Evolutionary conservation across 164 flowering plant species (phyloP).

Genomic region (Taxillus chinensis): DNA sequence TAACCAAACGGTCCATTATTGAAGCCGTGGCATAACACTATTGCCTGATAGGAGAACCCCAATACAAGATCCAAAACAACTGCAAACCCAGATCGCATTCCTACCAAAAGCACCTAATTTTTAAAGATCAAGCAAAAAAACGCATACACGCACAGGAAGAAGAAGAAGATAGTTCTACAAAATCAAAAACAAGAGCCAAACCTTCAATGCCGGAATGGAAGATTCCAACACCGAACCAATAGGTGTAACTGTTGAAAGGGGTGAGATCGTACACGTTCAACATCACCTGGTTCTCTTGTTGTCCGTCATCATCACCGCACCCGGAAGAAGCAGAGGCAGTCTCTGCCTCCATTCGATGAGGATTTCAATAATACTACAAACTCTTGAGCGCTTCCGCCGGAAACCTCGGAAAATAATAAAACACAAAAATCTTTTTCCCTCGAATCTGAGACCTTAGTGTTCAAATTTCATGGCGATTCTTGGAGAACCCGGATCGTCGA

Average conservation of each 20-base stretch:
- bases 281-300: slow-evolving; percentile 29
- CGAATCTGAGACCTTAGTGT: no score
- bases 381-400: neutral
- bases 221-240: slow-evolving; percentile 61
- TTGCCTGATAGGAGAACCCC: neutral
- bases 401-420: no score
- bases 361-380: neutral
- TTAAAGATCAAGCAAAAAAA: neutral
- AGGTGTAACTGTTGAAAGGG: slow-evolving; percentile 48
- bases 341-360: slow-evolving; percentile 11
- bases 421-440: no score
- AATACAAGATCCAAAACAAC: neutral
- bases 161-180: neutral
- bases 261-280: slow-evolving; percentile 79
- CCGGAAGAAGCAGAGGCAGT: slow-evolving; percentile 10
- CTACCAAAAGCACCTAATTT: neutral
- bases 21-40: neutral
- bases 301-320: neutral
- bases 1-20: no score
- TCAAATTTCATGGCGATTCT: no score
- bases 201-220: slow-evolving; percentile 82
- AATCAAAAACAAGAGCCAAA: slow-evolving; percentile 9
- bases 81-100: neutral
- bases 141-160: neutral
- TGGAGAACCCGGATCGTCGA: no score